Base-by-base conservation (phyloP, 495 filamentous ascomycete genomes). In the Paragyromitra xinjiangensis region DNA sequence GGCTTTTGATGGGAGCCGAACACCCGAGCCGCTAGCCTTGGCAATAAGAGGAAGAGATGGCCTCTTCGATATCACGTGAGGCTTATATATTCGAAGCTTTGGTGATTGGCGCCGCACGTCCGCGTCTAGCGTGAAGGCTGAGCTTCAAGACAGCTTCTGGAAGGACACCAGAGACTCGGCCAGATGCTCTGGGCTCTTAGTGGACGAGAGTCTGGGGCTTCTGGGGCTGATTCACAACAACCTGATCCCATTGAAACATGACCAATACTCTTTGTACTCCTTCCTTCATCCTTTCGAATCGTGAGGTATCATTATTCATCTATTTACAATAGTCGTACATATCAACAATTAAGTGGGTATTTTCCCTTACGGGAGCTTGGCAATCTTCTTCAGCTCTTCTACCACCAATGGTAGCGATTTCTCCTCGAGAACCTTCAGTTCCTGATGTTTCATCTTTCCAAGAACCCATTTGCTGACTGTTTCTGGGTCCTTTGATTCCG, bases 391-490 rank as follows among this genome's bases (percentile, higher is more conserved):
- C 55, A 81, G 50, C 16, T 69, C 73, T 37, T 50, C 42, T 42
- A 81, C 34, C 29, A 81, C 78, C 64, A 73, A 50, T 6, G 55
- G 67, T 24, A 81, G 16, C 19, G 78, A 73, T 29, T 69, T 71
- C 19, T 64, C 64, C 58, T 80, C 70, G 14, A 82, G 59, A n/a
- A 68, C 16, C 37, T 80, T 82, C 82, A 85, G 81, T 83, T 93
- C 91, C 51, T 29, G 74, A 11, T 59, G 67, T 50, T 78, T 88
- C 88, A 93, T 90, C 83, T 89, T 88, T 78, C 85, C 84, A 59
- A 94, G 80, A 14, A 94, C 92, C 85, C 92, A 93, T n/a, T 85
- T 83, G 44, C 89, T 85, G 12, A 93, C 91, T 26, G 84, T 87
- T 44, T 81, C 82, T 44, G 86, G 84, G 40, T 90, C 88, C 71